Evolutionary conservation across 2,329 filamentous ascomycete species (phyloP).

Genomic region (Juglanconis juglandina): DNA sequence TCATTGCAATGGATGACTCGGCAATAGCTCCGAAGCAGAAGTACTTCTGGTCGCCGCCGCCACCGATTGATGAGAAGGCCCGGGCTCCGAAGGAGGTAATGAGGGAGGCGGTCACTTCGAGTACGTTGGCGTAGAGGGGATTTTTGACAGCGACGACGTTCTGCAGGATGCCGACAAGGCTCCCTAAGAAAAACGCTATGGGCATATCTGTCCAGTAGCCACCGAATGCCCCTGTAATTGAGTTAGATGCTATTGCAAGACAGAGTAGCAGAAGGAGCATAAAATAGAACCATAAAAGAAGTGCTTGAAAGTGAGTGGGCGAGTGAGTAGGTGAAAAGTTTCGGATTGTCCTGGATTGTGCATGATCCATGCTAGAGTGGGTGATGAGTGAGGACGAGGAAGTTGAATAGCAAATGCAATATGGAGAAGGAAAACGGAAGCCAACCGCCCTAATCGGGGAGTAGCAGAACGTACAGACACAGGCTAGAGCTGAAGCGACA

Average conservation of each 20-base stretch:
- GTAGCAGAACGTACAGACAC: neutral
- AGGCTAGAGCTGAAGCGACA: neutral
- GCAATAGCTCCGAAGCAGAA: constrained; percentile 13
- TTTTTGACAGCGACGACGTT: constrained; percentile 6
- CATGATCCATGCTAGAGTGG: too few species aligned
- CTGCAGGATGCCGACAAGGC: constrained; percentile 10
- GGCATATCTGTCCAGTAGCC: constrained; percentile 13
- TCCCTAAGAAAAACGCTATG: constrained; percentile 6
- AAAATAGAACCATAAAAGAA: too few species aligned
- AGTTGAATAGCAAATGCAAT: neutral
- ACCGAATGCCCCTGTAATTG: neutral
- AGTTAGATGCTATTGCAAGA: too few species aligned
- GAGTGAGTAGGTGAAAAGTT: too few species aligned
- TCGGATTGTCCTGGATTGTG: too few species aligned
- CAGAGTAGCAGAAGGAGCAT: too few species aligned
- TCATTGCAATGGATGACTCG: constrained; percentile 8
- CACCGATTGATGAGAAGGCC: constrained; percentile 6
- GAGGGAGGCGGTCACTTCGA: constrained; percentile 9
- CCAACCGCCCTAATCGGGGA: too few species aligned
- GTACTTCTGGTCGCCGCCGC: neutral
- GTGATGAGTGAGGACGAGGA: neutral
- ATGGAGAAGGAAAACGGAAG: neutral
- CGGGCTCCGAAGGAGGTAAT: constrained; percentile 11
- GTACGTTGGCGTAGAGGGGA: constrained; percentile 11
- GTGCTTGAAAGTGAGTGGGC: too few species aligned